A percentile compares a stretch with the other conserved stretches of the same genome.
Evolutionary conservation across 2,329 filamentous ascomycete species (phyloP).

Genomic region (Lasiodiplodia sp.): DNA sequence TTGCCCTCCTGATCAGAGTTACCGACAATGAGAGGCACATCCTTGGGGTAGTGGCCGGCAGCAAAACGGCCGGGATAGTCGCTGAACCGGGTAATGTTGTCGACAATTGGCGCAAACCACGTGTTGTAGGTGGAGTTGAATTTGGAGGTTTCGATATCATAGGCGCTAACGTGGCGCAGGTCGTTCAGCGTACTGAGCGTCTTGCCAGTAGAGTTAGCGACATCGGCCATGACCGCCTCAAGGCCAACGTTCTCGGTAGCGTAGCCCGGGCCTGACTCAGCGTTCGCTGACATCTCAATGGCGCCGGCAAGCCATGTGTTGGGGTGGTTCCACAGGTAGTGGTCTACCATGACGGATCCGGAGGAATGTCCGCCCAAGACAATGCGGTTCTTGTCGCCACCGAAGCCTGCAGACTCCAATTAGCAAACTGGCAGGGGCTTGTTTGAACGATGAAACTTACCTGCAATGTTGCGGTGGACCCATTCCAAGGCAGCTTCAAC

Average conservation of each 20-base stretch:
- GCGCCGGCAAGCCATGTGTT: slow-evolving; percentile 38
- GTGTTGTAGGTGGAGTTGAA: slow-evolving; percentile 35
- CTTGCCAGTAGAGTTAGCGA: slow-evolving; percentile 25
- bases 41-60: slow-evolving; percentile 37
- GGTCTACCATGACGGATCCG: slow-evolving; percentile 34
- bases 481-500: slow-evolving; percentile 50
- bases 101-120: slow-evolving; percentile 31
- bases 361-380: slow-evolving; percentile 42
- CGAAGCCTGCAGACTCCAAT: slow-evolving; percentile 46
- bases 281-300: slow-evolving; percentile 45
- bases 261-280: slow-evolving; percentile 36
- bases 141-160: slow-evolving; percentile 33
- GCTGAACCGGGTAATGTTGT: slow-evolving; percentile 31
- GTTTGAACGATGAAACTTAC: background rate
- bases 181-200: slow-evolving; percentile 21
- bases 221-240: slow-evolving; percentile 26
- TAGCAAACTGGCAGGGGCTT: background rate
- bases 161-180: slow-evolving; percentile 23
- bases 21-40: slow-evolving; percentile 35
- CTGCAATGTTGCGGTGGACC: slow-evolving; percentile 50
- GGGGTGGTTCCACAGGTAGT: slow-evolving; percentile 38
- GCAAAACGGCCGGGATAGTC: slow-evolving; percentile 37
- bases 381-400: slow-evolving; percentile 54
- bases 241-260: slow-evolving; percentile 26
- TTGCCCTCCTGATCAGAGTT: slow-evolving; percentile 40